Base-by-base conservation (phyloP, 73 alveolate genomes). In the Paramecium primaurelia region DNA sequence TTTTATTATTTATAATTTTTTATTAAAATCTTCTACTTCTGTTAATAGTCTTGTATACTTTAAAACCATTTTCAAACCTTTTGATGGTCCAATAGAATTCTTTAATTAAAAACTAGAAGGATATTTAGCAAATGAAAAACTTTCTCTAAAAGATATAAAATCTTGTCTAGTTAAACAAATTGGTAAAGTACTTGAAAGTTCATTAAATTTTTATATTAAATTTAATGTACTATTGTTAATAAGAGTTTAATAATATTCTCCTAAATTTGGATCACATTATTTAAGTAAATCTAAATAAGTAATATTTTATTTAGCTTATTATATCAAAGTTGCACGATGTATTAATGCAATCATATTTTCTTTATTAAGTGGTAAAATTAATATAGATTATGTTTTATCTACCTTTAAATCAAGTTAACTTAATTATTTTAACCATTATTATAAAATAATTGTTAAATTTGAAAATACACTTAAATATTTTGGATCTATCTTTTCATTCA, bases 401-500 rank as follows among this genome's bases (percentile, higher is more conserved):
- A 75, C 47, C 14, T 36, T 36, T n/a, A 75, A 34, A 34, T 36
- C 49, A 14, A 34, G 12, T 36, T 75, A n/a, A 26, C 38, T 38
- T 16, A 75, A 38, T 75, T 75, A 12, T 75, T 75, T 38, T 6
- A 75, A 38, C 88, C 88, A 75, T 42, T 75, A n/a, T 20, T 38
- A 3, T 38, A 75, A 38, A 25, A 25, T n/a, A 7, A 38, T 36
- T 0, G 58, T 75, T 75, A 75, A 26, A 75, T 75, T 75, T n/a
- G 37, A 25, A 75, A 75, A 75, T 3, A 14, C 36, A 8, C 47
- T 36, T 38, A 75, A 75, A 16, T 38, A 36, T 25, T 75, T 36
- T 75, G 20, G 58, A 75, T 36, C 68, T 75, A 75, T 75, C 34
- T 38, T 36, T 38, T 75, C 60, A 75, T 75, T 75, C 88, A 75